Evolutionary conservation across 2,329 filamentous ascomycete genomes (phyloP), one percentile per base, ranked within the genome.

Genomic region (Dryadomyces quercus-mongolicae): DNA sequence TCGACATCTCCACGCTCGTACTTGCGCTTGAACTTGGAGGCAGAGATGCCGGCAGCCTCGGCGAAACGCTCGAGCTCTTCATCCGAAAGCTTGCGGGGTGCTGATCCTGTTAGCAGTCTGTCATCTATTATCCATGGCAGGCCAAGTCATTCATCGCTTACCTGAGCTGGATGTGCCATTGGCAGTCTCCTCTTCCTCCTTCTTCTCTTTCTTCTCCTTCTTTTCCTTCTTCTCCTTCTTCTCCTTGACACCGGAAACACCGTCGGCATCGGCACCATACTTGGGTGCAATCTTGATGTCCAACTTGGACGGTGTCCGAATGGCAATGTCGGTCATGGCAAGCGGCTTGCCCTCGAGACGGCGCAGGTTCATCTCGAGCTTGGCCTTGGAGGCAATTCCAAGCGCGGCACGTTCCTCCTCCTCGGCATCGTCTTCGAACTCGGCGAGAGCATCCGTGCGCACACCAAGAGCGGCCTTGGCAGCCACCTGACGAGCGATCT

Each of bases 401-500:
- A 96, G 76, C 54, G 84, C 82, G 53, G 86, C 80, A 66, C 90
- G 88, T 68, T 95, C 89, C 68, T 98, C 92, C 62, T 98, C 93
- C 31, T 92, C 88, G 22, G 76, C 82, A 50, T 86, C 82, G 57
- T 81, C 81, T 55, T 85, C 81, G 76, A 86, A 89, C 59, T 91
- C 86, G 53, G 84, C 83, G 47, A 94, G 79, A 31, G 93, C 89
- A 70, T 98, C 93, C 51, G 95, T 87, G 72, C 93, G 90, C 50
- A 96, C 77, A 76, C 91, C 91, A 51, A 98, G 81, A 25, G 93
- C 89, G 49, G 92, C 84, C 78, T 97, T 97, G 62, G 92, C 86
- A 50, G 93, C 87, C 58, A 98, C 80, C 77, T 95, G 90, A 79
- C 93, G 88, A 45, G 93, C 93, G 66, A 98, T 95, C 78, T 98